phyloP scores from a whole-genome alignment of 164 flowering plant species.

The Berberis vulgaris region DNA sequence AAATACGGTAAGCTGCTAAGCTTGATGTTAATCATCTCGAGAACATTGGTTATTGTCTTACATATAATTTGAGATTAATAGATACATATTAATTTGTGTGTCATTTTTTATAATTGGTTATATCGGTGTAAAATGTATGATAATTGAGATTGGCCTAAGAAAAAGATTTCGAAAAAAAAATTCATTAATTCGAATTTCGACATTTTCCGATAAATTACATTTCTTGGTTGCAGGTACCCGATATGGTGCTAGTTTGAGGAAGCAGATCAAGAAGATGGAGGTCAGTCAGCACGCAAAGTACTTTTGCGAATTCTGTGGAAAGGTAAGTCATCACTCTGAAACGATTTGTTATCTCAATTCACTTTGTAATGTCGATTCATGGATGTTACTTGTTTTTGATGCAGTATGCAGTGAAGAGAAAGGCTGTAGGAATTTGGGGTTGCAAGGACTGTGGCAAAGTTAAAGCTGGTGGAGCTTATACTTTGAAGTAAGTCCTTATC shows the following conservation, averaged over 20 bases:
- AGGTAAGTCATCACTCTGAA: constrained; percentile 26
- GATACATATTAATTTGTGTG: no score
- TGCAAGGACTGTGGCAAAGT: constrained; percentile 86
- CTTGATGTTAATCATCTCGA: not conserved
- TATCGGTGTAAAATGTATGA: no score
- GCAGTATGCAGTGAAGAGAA: constrained; percentile 70
- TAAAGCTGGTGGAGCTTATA: constrained; percentile 83
- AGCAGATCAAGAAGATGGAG: constrained; percentile 90
- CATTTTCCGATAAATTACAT: not conserved
- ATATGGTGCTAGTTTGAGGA: constrained; percentile 76
- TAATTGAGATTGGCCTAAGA: no score
- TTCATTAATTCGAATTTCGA: no score
- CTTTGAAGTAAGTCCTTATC: constrained; percentile 50
- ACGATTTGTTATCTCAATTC: not conserved
- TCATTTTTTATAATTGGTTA: no score
- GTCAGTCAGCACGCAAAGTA: constrained; percentile 78
- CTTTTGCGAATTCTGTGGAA: constrained; percentile 82
- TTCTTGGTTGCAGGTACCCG: constrained; percentile 46
- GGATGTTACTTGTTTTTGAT: not conserved
- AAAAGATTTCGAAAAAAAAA: no score
- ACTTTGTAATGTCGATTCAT: not conserved
- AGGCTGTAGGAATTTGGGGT: constrained; percentile 85
- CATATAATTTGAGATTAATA: no score
- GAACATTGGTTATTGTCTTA: no score
- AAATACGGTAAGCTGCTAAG: constrained; percentile 45